A percentile compares a stretch with the other conserved stretches of the same genome.
Evolutionary conservation across 73 alveolate genomes (phyloP).

Genomic region (Stentor roeselii): DNA sequence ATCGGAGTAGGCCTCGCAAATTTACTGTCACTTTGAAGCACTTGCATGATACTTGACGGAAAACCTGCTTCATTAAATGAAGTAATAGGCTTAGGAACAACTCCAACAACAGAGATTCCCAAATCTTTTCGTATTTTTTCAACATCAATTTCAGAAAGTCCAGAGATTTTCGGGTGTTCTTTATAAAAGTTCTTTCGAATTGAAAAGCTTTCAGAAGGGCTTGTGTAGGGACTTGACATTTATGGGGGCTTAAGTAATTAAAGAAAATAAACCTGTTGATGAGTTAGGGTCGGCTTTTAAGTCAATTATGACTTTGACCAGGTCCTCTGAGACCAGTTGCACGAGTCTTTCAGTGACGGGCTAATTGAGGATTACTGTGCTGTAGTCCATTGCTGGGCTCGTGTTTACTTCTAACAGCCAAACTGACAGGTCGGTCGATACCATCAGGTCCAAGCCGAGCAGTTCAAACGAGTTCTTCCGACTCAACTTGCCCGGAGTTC

Average conservation of each 20-base stretch:
- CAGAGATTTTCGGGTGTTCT: constrained; percentile 27
- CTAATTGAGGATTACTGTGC: constrained; percentile 50
- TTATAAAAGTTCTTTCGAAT: constrained; percentile 9
- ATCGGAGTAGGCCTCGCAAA: neutral
- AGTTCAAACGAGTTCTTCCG: constrained; percentile 87
- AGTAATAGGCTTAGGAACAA: neutral
- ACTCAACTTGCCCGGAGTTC: neutral
- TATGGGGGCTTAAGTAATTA: no score
- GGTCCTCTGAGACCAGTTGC: constrained; percentile 5
- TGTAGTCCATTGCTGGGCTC: constrained; percentile 88
- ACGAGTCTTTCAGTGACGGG: constrained; percentile 49
- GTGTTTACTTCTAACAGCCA: constrained; percentile 90
- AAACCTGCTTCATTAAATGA: constrained; percentile 15
- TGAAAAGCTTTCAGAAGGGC: no score
- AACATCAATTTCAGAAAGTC: neutral
- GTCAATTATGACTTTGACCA: neutral
- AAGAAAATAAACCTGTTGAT: no score
- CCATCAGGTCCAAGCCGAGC: constrained; percentile 97
- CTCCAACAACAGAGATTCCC: neutral
- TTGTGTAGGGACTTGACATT: no score
- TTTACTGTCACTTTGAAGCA: neutral
- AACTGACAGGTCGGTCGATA: constrained; percentile 69
- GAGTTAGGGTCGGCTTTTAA: neutral
- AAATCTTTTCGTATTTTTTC: neutral
- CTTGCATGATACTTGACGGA: neutral